Evolutionary conservation across 2,329 filamentous ascomycete species (phyloP).

Genomic region (Trichoderma breve): DNA sequence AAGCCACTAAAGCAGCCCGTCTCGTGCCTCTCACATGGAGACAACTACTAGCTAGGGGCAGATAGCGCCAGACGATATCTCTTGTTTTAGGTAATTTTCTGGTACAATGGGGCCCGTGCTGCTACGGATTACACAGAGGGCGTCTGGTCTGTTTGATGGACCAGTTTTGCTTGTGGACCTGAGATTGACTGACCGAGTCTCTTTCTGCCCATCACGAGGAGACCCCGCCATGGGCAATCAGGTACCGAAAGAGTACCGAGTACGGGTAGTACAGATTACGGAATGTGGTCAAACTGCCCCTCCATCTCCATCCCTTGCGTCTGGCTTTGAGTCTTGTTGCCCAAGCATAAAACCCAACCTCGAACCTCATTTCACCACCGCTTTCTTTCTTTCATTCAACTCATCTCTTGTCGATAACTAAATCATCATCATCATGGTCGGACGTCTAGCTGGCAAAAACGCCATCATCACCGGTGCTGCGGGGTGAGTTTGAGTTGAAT

Average conservation of each 20-base stretch:
- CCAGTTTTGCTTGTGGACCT: not conserved
- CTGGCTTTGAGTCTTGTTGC: not conserved
- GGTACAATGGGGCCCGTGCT: not conserved
- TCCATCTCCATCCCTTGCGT: constrained; percentile 11
- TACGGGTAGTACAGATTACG: constrained; percentile 3
- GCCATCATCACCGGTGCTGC: constrained; percentile 79
- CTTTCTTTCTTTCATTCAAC: not conserved
- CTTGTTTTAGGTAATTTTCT: constrained; percentile 5
- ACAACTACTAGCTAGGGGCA: not conserved
- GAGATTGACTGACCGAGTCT: not conserved
- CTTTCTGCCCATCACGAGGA: not conserved
- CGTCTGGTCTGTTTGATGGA: not conserved
- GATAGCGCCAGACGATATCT: not conserved
- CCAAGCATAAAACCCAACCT: constrained; percentile 14
- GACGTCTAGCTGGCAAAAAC: constrained; percentile 60
- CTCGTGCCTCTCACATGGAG: not conserved
- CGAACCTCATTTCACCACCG: not conserved
- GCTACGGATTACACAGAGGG: not conserved
- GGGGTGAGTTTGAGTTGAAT: constrained; percentile 56
- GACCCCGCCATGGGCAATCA: not conserved
- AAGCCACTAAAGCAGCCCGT: not conserved
- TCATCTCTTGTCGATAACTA: not conserved
- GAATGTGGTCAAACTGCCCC: not conserved
- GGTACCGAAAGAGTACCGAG: not conserved
- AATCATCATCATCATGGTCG: constrained; percentile 30